Conservation (phyloP, 1,284 basidiomycete genomes). For the Cryptococcus neoformans region DNA sequence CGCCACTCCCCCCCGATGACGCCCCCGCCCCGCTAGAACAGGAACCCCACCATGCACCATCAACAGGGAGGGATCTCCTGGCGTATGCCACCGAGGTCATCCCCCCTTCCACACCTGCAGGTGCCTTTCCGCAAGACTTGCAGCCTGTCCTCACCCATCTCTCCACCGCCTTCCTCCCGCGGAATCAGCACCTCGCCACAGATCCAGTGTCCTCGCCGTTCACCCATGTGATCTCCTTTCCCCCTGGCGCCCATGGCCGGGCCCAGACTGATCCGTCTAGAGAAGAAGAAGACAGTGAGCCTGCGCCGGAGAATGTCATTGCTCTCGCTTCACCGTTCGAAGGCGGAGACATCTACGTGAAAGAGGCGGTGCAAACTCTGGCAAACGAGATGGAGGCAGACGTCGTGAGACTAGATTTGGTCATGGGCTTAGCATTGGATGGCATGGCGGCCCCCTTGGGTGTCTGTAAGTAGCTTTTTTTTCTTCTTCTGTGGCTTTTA, state of each 20-base stretch:
- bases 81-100: constrained; percentile 4
- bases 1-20: not conserved
- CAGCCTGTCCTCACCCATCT: constrained; percentile 10
- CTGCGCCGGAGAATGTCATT: constrained; percentile 39
- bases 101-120: not conserved
- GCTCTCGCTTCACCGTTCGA: constrained; percentile 82
- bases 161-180: constrained; percentile 10
- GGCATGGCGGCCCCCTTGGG: constrained; percentile 53
- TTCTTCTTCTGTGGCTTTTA: not conserved
- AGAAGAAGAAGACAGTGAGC: not conserved
- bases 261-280: not conserved
- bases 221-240: constrained; percentile 11
- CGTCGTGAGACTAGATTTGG: constrained; percentile 67
- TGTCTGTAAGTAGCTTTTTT: constrained; percentile 58
- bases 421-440: constrained; percentile 64
- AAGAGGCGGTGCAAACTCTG: constrained; percentile 70
- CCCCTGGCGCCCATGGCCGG: constrained; percentile 6
- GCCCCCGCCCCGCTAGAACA: not conserved
- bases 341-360: constrained; percentile 72
- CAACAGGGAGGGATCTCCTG: not conserved
- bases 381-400: constrained; percentile 69
- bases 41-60: not conserved
- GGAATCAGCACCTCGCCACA: constrained; percentile 14
- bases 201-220: constrained; percentile 10
- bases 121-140: constrained; percentile 8